Conservation (phyloP, 2,329 filamentous ascomycete genomes). For the Fusarium miscanthi region DNA sequence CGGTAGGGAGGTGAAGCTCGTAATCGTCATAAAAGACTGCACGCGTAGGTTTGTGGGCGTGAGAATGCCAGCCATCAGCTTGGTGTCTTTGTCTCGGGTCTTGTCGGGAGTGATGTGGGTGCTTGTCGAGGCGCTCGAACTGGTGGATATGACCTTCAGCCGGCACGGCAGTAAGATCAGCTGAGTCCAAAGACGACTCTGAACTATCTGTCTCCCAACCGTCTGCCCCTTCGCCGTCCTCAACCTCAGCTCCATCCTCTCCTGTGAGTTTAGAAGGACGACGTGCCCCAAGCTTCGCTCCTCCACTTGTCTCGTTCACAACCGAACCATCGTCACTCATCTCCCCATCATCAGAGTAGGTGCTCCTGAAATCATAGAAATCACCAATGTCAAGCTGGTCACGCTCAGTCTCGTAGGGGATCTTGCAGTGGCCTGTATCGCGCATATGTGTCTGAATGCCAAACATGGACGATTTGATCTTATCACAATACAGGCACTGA, state of each 20-base stretch:
- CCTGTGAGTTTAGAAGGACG: slow-evolving; percentile 64
- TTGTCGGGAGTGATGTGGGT: slow-evolving; percentile 78
- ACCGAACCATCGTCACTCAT: slow-evolving; percentile 65
- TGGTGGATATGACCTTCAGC: slow-evolving; percentile 78
- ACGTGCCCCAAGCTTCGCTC: slow-evolving; percentile 76
- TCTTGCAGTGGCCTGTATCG: slow-evolving; percentile 96
- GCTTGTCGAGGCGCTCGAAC: slow-evolving; percentile 77
- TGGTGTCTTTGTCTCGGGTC: slow-evolving; percentile 80
- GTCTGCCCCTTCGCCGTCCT: slow-evolving; percentile 72
- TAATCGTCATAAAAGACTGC: slow-evolving; percentile 92
- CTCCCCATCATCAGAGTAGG: slow-evolving; percentile 85
- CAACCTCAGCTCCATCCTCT: slow-evolving; percentile 60
- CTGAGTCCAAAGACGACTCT: slow-evolving; percentile 87
- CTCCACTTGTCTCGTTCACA: slow-evolving; percentile 59
- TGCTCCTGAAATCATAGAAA: slow-evolving; percentile 96
- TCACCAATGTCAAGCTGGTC: slow-evolving; percentile 96
- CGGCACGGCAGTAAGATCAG: slow-evolving; percentile 82
- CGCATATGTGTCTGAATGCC: slow-evolving; percentile 97
- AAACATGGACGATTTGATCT: slow-evolving; percentile 79
- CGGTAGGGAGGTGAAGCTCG: slow-evolving; percentile 91
- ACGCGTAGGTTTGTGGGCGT: slow-evolving; percentile 78
- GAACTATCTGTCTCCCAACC: slow-evolving; percentile 97
- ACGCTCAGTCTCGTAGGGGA: slow-evolving; percentile 87
- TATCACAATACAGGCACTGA: slow-evolving; percentile 90
- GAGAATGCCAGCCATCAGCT: slow-evolving; percentile 82